These are phyloP conservation scores for Syncephalis fuscata DNA, from an alignment of 371 early-diverging fungal genomes.

Conservation along the genomic window DNA sequence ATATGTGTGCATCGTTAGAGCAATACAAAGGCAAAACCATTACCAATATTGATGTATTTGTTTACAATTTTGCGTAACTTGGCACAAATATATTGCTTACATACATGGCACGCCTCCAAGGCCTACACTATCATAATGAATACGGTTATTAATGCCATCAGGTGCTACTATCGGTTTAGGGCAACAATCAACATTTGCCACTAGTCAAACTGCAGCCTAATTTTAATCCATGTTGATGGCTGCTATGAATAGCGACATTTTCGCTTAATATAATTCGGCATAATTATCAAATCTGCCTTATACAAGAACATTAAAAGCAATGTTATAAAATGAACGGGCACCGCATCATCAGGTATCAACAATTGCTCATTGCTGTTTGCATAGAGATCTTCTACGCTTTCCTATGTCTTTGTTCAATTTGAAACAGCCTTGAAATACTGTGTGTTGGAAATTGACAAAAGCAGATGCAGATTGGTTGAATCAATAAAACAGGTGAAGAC, in stretches of 20 bases:
- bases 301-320: no score
- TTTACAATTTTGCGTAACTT: constrained; percentile 43
- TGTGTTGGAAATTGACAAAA: constrained; percentile 30
- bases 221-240: constrained; percentile 33
- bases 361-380: constrained; percentile 1
- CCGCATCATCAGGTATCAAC: no score
- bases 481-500: constrained; percentile 46
- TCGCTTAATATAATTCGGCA: constrained; percentile 41
- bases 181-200: background rate
- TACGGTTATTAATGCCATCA: constrained; percentile 32
- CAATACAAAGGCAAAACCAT: constrained; percentile 38
- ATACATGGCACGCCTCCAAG: constrained; percentile 47
- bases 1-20: no score
- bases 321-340: no score
- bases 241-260: constrained; percentile 51
- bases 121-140: constrained; percentile 60
- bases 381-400: constrained; percentile 75
- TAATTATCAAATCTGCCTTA: constrained; percentile 62
- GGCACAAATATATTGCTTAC: constrained; percentile 29
- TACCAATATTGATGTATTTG: constrained; percentile 26
- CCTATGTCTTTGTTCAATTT: constrained; percentile 71
- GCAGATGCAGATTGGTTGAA: constrained; percentile 27
- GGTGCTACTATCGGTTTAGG: constrained; percentile 14
- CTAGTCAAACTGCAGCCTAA: background rate
- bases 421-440: constrained; percentile 41